phyloP scores from a whole-genome alignment of 1,284 basidiomycete genomes.

The Irpex lacteus region DNA sequence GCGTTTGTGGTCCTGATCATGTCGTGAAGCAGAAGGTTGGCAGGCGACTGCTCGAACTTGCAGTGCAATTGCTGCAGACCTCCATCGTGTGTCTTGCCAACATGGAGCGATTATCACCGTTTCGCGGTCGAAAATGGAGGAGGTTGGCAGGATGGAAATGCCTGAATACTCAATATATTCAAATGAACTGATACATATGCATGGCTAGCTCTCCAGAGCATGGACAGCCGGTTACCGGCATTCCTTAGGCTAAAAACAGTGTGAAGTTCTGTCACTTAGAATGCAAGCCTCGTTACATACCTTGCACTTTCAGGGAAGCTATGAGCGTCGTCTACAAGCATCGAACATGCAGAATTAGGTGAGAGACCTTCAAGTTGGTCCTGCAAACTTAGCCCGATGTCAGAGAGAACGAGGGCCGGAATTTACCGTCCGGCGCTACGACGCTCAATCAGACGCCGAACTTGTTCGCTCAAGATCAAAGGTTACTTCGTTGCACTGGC shows the following conservation, averaged over 20 bases:
- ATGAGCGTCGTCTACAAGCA: constrained; percentile 2
- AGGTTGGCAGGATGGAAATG: constrained; percentile 43
- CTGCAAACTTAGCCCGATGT: neutral
- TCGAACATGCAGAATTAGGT: neutral
- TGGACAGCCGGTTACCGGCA: constrained; percentile 51
- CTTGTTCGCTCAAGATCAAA: too few relatives aligned
- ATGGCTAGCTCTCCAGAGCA: constrained; percentile 61
- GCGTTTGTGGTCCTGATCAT: neutral
- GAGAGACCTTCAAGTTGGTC: neutral
- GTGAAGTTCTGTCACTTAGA: constrained; percentile 26
- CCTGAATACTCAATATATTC: constrained; percentile 38
- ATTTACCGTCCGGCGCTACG: constrained; percentile 2
- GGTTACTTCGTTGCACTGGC: neutral
- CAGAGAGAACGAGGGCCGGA: constrained; percentile 1
- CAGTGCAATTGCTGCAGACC: constrained; percentile 11
- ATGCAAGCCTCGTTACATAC: constrained; percentile 15
- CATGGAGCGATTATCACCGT: neutral
- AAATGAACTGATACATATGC: too few relatives aligned
- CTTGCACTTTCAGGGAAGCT: constrained; percentile 21
- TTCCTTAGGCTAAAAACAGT: neutral
- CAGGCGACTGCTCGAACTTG: constrained; percentile 9
- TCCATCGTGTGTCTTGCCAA: constrained; percentile 6
- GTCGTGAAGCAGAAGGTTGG: neutral
- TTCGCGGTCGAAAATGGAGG: constrained; percentile 14
- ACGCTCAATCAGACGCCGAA: neutral